These are phyloP conservation scores for Ceratobasidium sp. DNA, from an alignment of 1,284 basidiomycete genomes.

Conservation along the genomic window DNA sequence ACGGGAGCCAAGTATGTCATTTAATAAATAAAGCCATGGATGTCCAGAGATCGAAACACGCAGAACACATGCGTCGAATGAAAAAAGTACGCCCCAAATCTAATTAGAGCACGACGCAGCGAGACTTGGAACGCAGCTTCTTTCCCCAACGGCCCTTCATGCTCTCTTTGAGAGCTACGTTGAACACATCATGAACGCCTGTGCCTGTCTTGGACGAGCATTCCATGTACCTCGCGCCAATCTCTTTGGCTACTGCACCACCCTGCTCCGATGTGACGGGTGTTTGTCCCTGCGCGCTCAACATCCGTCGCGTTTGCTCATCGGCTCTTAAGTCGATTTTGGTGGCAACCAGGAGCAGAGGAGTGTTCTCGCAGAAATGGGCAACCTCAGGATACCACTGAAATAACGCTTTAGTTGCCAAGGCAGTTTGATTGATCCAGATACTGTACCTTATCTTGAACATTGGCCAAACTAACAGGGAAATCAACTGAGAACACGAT, in stretches of 20 bases:
- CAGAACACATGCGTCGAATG: conserved; percentile 1
- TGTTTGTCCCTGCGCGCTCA: conserved; percentile 87
- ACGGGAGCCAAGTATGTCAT: conserved; percentile 17
- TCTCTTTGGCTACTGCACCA: conserved; percentile 81
- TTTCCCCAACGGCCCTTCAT: conserved; percentile 75
- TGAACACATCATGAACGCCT: conserved; percentile 93
- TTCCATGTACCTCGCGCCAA: conserved; percentile 94
- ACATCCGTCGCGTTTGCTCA: conserved; percentile 87
- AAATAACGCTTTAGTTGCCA: neutral
- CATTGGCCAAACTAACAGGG: conserved; percentile 91
- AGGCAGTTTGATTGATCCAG: neutral
- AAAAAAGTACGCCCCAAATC: conserved; percentile 8
- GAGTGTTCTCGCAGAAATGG: conserved; percentile 95
- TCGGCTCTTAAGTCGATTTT: conserved; percentile 93
- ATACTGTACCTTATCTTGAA: conserved; percentile 83
- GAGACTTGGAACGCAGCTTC: conserved; percentile 67
- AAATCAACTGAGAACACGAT: conserved; percentile 98
- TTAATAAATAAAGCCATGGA: conserved; percentile 29
- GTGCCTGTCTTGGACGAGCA: conserved; percentile 91
- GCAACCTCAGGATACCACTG: conserved; percentile 98
- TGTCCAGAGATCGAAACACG: conserved; percentile 25
- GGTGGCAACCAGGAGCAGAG: conserved; percentile 90
- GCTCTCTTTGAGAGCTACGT: conserved; percentile 86
- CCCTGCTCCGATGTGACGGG: conserved; percentile 86
- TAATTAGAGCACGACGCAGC: conserved; percentile 76